Evolutionary conservation across 2,329 filamentous ascomycete species (phyloP), one percentile per base, ranked within the genome.

Genomic region (Cylindrodendrum hubeiense): DNA sequence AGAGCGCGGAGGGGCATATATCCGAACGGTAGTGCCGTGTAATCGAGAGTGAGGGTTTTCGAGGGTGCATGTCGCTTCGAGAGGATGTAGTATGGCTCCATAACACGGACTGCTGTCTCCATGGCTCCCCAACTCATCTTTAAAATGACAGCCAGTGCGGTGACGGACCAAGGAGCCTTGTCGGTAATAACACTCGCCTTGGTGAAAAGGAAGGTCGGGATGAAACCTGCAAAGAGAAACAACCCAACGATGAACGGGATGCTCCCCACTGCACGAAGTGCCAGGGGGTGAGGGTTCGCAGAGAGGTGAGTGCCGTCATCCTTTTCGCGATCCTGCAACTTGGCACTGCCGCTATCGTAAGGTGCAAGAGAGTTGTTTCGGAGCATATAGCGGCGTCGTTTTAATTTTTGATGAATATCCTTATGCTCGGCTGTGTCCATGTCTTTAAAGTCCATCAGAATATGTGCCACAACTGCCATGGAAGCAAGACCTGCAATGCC

Each of bases 41-140:
- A 93, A 77, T 94, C 91, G 10, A 93, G 85, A 0, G 89, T 90
- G 7, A 94, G 84, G 2, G 88, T 90, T 68, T 85, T 87, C 7
- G 90, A 83, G 1, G 89, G 87, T 4, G 91, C 91, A 68, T 91
- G 87, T 4, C 91, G 86, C 56, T 83, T 83, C 15, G 88, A 90
- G 2, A 94, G 85, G 64, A 92, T 87, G 75, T 90, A 92, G 74
- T 91, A 94, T 2, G 91, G 91, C 76, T 93, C 90, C 77, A 93
- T 88, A 85, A 93, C 90, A 44, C 91, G 89, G 50, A 93, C 85
- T 26, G 89, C 87, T 60, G 87, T 90, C 73, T 93, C 92, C 66
- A 93, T 82, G 3, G 88, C 87, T 65, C 86, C 86, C 91, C 91
- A 94, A 49, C 85, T 81, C 22, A 93, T 83, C 77, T 92, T 93